Evolutionary conservation across 31 red algal genomes (phyloP), one percentile per base, ranked within the genome.

Genomic region (Endocladia muricata): DNA sequence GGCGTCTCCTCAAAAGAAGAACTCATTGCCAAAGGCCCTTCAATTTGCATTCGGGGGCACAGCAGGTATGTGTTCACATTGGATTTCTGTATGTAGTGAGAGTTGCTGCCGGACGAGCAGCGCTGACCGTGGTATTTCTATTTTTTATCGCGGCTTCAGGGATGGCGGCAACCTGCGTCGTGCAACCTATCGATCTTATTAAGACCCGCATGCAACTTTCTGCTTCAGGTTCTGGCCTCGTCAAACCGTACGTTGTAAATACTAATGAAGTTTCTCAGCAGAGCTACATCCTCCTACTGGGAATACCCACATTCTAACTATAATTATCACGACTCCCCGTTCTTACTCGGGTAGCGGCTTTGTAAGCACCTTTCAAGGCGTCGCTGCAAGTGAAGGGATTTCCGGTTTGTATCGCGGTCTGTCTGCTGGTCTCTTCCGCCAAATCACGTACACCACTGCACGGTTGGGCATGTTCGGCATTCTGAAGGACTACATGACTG

Each of bases 171-270:
- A 97, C 94, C 15, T 83, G 82, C 22, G 77, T 97, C 4, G 94
- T 97, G 26, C 94, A 97, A 37, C 94, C 94, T 42, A 80, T 97
- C 55, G 94, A 97, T 78, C 82, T 97, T 1, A 86, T 92, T 41
- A 97, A 97, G 74, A 97, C 94, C 19, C 66, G 94, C 26, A 89
- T 97, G 87, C 94, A 97, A 72, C 79, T 97, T 55, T 63, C 84
- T 23, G 73, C 83, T 28, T 32, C 79, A 25, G 69, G 41, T 2
- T 55, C 68, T 3, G 67, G 65, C 61, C 54, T 78, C 29, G 40
- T 51, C 33, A 79, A 77, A 44, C 91, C 73, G 83, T 83, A 88
- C 51, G 91, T 83, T 41, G n/a, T n/a, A n/a, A n/a, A n/a, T n/a
- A n/a, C n/a, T n/a, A n/a, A n/a, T n/a, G n/a, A n/a, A n/a, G n/a